Conservation (phyloP, 306 rosid genomes). For the Citrullus mucosospermus region DNA sequence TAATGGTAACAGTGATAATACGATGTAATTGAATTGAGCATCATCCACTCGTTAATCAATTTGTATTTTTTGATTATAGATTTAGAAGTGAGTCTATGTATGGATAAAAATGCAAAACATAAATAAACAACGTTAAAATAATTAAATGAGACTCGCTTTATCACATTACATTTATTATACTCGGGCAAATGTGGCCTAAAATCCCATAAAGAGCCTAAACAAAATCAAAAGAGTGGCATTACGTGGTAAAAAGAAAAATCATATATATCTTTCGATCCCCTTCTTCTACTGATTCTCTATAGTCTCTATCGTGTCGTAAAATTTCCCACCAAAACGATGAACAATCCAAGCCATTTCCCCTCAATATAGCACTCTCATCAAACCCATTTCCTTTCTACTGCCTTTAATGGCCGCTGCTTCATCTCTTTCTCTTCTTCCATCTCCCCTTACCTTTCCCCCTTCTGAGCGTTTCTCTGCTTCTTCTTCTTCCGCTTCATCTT, state of each 20-base stretch:
- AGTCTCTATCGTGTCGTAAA: not conserved
- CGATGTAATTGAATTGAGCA: too few relatives aligned
- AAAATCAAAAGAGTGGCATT: not conserved
- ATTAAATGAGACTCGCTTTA: too few relatives aligned
- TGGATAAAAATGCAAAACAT: too few relatives aligned
- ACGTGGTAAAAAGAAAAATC: not conserved
- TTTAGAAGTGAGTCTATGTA: too few relatives aligned
- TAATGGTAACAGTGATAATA: too few relatives aligned
- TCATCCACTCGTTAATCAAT: too few relatives aligned
- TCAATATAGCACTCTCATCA: conserved; percentile 8
- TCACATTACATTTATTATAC: too few relatives aligned
- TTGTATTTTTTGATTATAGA: too few relatives aligned
- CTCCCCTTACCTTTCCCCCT: conserved; percentile 21
- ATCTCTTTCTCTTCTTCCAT: conserved; percentile 37
- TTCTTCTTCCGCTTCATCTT: conserved; percentile 18
- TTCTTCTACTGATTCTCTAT: not conserved
- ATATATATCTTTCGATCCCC: not conserved
- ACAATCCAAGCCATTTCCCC: not conserved
- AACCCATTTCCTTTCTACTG: not conserved
- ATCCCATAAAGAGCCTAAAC: not conserved
- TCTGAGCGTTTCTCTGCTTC: conserved; percentile 17
- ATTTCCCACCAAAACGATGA: conserved; percentile 12
- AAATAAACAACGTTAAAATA: too few relatives aligned
- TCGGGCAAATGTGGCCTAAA: too few relatives aligned
- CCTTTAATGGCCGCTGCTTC: conserved; percentile 45